Base-by-base conservation (phyloP, 2,329 filamentous ascomycete genomes). In the Xylaria arbuscula region DNA sequence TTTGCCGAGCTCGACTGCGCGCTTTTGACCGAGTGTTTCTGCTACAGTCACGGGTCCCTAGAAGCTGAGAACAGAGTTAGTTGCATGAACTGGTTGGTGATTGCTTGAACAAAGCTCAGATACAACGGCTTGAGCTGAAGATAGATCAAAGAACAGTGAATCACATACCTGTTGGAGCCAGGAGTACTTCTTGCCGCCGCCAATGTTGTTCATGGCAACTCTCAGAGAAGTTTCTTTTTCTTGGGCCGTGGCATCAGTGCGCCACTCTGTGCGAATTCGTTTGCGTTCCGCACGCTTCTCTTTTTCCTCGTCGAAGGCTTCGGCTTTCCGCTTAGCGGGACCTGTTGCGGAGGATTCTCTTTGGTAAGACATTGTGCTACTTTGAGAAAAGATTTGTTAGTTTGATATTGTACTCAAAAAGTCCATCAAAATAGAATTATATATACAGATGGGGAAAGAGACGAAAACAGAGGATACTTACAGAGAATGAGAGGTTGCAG, bases 271-370 rank as follows among this genome's bases (percentile, higher is more conserved):
- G 0, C 70, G 62, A 3, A 17, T 24, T 0, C 13, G 17, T 38
- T 70, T 70, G 11, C 67, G 40, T 0, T 10, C 71, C 8, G 76
- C 77, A 24, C 78, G 75, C 65, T 78, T 76, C 56, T 76, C 74
- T 55, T 34, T 51, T 24, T 74, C 76, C 8, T 69, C 69, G n/a
- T 77, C 75, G 54, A 28, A 28, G 2, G 5, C 28, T 63, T 54
- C 28, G 36, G 22, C 1, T 15, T 5, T 10, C 22, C 42, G 19
- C 10, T 34, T 36, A 28, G 45, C 28, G 9, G 59, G 45, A 17
- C 2, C 2, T 42, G 62, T 57, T 2, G 24, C 15, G 6, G 34
- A 32, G 17, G 50, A 19, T 4, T 59, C 38, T 45, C 34, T 60
- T 38, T 57, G 56, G 48, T 13, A 42, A 22, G 40, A 38, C 54